Evolutionary conservation across 148 eudicot genomes (phyloP).

Genomic region (Camellia lanceoleosa): DNA sequence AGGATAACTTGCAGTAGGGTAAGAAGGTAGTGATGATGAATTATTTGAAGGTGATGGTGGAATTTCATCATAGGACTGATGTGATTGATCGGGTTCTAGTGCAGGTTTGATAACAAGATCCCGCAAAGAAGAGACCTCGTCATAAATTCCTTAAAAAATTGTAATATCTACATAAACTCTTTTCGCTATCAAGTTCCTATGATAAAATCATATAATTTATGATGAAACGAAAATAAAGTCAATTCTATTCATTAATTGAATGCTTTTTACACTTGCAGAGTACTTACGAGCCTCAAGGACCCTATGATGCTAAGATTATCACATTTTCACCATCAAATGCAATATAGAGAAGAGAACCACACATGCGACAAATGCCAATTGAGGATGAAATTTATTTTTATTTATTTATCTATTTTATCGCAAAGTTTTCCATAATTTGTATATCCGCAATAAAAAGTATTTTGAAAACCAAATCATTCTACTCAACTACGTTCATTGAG

Average conservation of each 20-base stretch:
- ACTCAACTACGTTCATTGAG: too few relatives aligned
- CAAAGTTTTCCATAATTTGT: too few relatives aligned
- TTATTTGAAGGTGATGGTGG: conserved; percentile 28
- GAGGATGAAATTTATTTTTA: not conserved
- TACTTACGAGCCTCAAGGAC: not conserved
- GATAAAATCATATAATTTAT: not conserved
- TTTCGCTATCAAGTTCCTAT: not conserved
- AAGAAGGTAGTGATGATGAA: conserved; percentile 42
- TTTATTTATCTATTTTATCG: too few relatives aligned
- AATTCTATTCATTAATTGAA: not conserved
- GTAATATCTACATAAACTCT: not conserved
- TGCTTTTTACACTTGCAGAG: not conserved
- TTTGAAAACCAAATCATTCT: conserved; percentile 1
- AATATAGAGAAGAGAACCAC: not conserved
- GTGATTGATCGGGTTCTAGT: conserved; percentile 40
- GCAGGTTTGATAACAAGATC: conserved; percentile 35
- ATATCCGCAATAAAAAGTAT: not conserved
- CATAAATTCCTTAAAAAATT: not conserved
- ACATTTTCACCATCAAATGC: conserved; percentile 1
- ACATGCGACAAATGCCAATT: not conserved
- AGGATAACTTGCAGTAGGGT: conserved; percentile 44
- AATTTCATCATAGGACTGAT: conserved; percentile 38
- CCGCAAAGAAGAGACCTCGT: conserved; percentile 28
- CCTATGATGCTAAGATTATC: not conserved
- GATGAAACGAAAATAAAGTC: not conserved